A percentile compares a stretch with the other conserved stretches of the same genome.
These are phyloP conservation scores for Phytophthora quininea DNA, from an alignment of 352 stramenopile genomes.

Conservation along the genomic window DNA sequence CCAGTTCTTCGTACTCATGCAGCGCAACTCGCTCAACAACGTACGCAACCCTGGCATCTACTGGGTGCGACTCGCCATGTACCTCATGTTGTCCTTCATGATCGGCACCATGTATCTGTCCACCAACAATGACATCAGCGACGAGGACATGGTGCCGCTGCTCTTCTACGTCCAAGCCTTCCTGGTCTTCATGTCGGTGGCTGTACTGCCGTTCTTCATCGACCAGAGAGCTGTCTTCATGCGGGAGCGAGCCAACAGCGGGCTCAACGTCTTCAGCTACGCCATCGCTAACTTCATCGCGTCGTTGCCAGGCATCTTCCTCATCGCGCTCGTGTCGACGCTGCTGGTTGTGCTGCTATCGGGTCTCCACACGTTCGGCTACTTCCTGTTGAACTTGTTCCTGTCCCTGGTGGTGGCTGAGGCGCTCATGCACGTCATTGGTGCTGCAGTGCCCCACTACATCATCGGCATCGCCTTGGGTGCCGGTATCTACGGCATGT, in stretches of 20 bases:
- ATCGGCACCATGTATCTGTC: slow-evolving; percentile 63
- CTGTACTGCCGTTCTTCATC: slow-evolving; percentile 76
- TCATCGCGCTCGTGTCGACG: slow-evolving; percentile 55
- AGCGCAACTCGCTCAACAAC: slow-evolving; percentile 56
- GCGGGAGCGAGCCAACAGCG: slow-evolving; percentile 43
- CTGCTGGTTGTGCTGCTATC: slow-evolving; percentile 46
- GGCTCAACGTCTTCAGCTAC: slow-evolving; percentile 43
- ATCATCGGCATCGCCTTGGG: slow-evolving; percentile 76
- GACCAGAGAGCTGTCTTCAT: slow-evolving; percentile 79
- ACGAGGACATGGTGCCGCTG: slow-evolving; percentile 43
- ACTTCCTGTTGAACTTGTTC: slow-evolving; percentile 62
- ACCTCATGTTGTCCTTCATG: slow-evolving; percentile 62
- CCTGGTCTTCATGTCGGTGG: slow-evolving; percentile 88
- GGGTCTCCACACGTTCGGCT: slow-evolving; percentile 47
- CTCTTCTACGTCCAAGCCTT: slow-evolving; percentile 88
- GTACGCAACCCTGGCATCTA: slow-evolving; percentile 60
- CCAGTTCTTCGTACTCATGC: slow-evolving; percentile 51
- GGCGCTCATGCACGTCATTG: slow-evolving; percentile 68
- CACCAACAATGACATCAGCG: slow-evolving; percentile 24
- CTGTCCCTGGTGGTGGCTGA: slow-evolving; percentile 68
- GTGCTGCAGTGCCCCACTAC: slow-evolving; percentile 67
- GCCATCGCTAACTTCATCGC: slow-evolving; percentile 62
- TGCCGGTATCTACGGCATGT: slow-evolving; percentile 71
- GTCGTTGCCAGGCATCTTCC: slow-evolving; percentile 57
- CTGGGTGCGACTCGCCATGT: slow-evolving; percentile 72